Evolutionary conservation across 2,329 filamentous ascomycete genomes (phyloP), one percentile per base, ranked within the genome.

Genomic region (Xylariaceae sp.): DNA sequence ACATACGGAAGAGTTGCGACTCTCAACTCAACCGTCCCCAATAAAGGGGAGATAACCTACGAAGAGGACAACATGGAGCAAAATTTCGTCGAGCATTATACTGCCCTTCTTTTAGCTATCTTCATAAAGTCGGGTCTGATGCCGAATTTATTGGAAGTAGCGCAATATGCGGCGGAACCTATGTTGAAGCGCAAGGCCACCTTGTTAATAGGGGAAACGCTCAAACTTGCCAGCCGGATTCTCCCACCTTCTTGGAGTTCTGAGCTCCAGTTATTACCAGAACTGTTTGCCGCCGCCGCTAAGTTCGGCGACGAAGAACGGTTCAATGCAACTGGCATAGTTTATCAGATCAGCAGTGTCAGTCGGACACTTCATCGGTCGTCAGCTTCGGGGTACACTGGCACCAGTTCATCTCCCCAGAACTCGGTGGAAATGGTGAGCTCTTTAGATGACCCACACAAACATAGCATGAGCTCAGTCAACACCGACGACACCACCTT

Each of bases 331-430:
- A 92, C 91, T 6, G 88, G 91, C 6, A 95, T 95, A 15, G 90
- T 99, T 10, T 99, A 97, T 70, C 94, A 97, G 72, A 96, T 99
- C 56, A 96, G 96, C 76, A 97, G 93, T 71, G 92, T 99, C 66
- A 99, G 93, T 73, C 86, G 91, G 63, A 97, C 92, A 0, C 77
- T 99, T 11, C 95, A 95, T 71, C 84, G 92, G 59, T 95, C 90
- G 52, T 83, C 85, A 4, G 81, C 82, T 1, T 78, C 81, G 0
- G 74, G 77, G 5, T 75, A 74, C 58, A 64, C 72, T 1, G 66
- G 73, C 2, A 73, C 73, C 2, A 66, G 70, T 6, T 64, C 80
- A 10, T 74, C 78, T 1, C 76, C 76, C 4, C 76, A 74, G 57
- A 77, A 76, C 61, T 78, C 75, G 64, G 70, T 79, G 64, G 76